These are phyloP conservation scores for Achlya hypogyna DNA, from an alignment of 352 stramenopile species.

Conservation along the genomic window DNA sequence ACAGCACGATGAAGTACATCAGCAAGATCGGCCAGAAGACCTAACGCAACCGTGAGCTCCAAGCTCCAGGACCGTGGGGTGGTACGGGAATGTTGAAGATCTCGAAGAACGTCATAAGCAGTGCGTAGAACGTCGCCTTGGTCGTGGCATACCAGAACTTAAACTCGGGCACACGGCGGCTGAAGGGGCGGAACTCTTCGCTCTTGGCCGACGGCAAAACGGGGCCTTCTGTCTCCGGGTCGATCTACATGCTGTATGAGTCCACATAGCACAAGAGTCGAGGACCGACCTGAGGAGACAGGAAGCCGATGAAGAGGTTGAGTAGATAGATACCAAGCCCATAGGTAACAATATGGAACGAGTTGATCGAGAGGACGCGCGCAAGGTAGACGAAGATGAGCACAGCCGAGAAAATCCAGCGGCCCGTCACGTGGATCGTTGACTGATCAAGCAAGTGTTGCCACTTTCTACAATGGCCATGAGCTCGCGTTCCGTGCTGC, in stretches of 20 bases:
- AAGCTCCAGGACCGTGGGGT: neutral
- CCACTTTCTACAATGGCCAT: slow-evolving; percentile 65
- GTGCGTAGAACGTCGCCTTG: slow-evolving; percentile 84
- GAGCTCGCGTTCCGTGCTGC: neutral
- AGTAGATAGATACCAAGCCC: slow-evolving; percentile 98
- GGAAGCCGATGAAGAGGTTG: slow-evolving; percentile 99
- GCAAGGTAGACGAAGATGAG: slow-evolving; percentile 90
- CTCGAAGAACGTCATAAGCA: slow-evolving; percentile 97
- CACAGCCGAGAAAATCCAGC: slow-evolving; percentile 86
- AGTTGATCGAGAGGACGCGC: slow-evolving; percentile 87
- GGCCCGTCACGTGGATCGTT: slow-evolving; percentile 90
- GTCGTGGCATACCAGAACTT: slow-evolving; percentile 96
- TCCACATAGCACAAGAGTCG: neutral
- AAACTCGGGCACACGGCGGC: slow-evolving; percentile 94
- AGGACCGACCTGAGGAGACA: slow-evolving; percentile 89
- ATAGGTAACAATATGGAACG: slow-evolving; percentile 99
- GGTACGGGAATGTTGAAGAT: slow-evolving; percentile 94
- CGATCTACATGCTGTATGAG: slow-evolving; percentile 34
- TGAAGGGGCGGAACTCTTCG: slow-evolving; percentile 90
- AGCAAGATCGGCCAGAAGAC: slow-evolving; percentile 99
- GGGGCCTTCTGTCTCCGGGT: slow-evolving; percentile 80
- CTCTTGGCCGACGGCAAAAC: slow-evolving; percentile 85
- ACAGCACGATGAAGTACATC: slow-evolving; percentile 98
- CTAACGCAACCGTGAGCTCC: neutral
- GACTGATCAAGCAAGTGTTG: slow-evolving; percentile 98